phyloP scores from a whole-genome alignment of 208 protist species.

The Leishmania tarentolae region DNA sequence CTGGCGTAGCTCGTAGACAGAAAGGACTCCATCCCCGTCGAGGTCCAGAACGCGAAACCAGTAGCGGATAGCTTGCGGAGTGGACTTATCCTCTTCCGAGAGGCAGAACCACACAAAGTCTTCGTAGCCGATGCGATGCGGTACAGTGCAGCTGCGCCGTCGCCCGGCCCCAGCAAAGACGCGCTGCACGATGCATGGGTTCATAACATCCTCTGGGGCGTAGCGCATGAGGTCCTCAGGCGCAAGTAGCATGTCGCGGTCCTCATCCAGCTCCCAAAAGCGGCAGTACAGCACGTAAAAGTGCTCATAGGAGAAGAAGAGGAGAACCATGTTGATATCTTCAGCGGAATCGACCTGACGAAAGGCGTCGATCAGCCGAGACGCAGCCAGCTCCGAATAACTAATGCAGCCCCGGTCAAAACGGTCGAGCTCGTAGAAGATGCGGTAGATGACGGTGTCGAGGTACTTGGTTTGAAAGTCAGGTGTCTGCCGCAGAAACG shows the following conservation, averaged over 20 bases:
- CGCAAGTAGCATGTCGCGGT: conserved; percentile 94
- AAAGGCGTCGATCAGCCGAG: conserved; percentile 79
- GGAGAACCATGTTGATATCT: conserved; percentile 91
- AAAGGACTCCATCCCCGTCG: conserved; percentile 95
- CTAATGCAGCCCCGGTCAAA: conserved; percentile 80
- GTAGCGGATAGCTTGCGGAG: conserved; percentile 88
- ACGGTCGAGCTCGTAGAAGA: conserved; percentile 95
- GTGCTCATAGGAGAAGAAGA: conserved; percentile 98
- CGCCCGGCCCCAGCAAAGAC: conserved; percentile 74
- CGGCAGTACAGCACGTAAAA: conserved; percentile 99
- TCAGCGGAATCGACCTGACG: conserved; percentile 80
- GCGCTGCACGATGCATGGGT: conserved; percentile 75
- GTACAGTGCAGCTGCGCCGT: conserved; percentile 37
- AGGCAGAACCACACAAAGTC: conserved; percentile 97
- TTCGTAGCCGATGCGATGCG: conserved; percentile 88
- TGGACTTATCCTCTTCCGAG: conserved; percentile 96
- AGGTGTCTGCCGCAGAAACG: conserved; percentile 92
- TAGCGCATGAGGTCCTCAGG: conserved; percentile 89
- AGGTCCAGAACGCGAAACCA: conserved; percentile 95
- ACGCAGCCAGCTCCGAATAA: conserved; percentile 75
- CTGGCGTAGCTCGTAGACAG: conserved; percentile 91
- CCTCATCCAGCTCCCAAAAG: conserved; percentile 98
- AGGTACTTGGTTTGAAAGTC: conserved; percentile 95
- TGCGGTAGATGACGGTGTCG: conserved; percentile 95
- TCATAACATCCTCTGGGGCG: conserved; percentile 78